These are phyloP conservation scores for Crepidotus variabilis DNA, from an alignment of 768 basidiomycete genomes.

Conservation along the genomic window DNA sequence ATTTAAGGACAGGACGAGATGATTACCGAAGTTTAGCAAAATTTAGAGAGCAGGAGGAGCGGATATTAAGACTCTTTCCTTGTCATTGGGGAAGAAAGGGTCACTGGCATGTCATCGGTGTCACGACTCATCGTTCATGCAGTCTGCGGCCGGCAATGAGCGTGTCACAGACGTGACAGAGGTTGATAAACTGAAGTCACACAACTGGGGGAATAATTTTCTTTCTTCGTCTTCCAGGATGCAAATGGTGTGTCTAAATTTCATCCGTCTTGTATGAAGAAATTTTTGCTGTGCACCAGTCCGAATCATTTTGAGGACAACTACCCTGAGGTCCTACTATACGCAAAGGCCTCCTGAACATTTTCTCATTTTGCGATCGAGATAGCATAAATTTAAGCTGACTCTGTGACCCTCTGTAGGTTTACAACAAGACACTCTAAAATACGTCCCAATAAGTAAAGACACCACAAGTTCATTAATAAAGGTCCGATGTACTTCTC, in stretches of 20 bases:
- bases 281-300: conserved; percentile 56
- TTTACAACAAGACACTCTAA: neutral
- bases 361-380: conserved; percentile 11
- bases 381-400: neutral
- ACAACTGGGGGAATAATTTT: neutral
- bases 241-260: conserved; percentile 3
- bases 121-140: neutral
- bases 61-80: neutral
- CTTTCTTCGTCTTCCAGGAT: neutral
- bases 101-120: neutral
- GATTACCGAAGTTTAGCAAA: conserved; percentile 7
- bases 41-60: neutral
- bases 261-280: conserved; percentile 33
- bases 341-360: conserved; percentile 51
- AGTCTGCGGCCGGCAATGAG: neutral
- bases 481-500: neutral
- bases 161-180: neutral
- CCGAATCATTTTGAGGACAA: conserved; percentile 46
- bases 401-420: neutral
- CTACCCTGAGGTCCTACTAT: conserved; percentile 41
- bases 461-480: neutral
- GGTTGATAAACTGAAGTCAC: neutral
- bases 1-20: neutral
- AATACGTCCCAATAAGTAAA: neutral
- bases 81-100: neutral